Evolutionary conservation across 83 land plant species (phyloP), one percentile per base, ranked within the genome.

Genomic region (Thuja plicata): DNA sequence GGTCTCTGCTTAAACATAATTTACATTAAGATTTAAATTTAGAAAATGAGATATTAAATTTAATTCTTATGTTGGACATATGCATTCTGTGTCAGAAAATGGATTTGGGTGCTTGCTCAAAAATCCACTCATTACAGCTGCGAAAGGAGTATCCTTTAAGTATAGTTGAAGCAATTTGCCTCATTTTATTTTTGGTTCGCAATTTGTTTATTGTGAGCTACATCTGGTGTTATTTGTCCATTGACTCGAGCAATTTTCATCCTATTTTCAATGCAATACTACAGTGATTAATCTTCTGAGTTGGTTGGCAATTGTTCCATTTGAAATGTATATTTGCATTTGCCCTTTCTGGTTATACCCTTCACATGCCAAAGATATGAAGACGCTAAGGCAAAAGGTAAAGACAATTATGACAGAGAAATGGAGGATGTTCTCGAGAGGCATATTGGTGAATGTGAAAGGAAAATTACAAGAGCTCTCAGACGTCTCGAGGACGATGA

Each of bases 31-130:
- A 48, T 48, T 83, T 45, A 46, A 83, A n/a, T 83, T 48, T 83
- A 55, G 45, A 83, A 83, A 45, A 30, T 8, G 30, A n/a, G 86
- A n/a, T 4, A 16, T 48, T n/a, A 0, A 27, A 30, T 30, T 4
- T n/a, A 17, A 50, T 45, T 13, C 1, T 50, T 12, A 30, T 48
- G 11, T 40, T 54, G 57, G 27, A 35, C 7, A 19, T 87, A 50
- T 70, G 16, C 24, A 13, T 74, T 74, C 46, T 87, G 40, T 55
- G 77, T 62, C 94, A 93, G 94, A 93, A 91, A 91, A 93, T 93
- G 94, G 94, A 93, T 85, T 87, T 93, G 60, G 94, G 94, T 9
- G 74, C 91, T 46, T 93, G 94, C 88, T 86, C 93, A n/a, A 93
- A 93, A 87, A 87, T 93, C n/a, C 94, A 93, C 50, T 93, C 94